Evolutionary conservation across 202 grass and related monocot species (phyloP), one percentile per base, ranked within the genome.

Genomic region (Panicum virgatum): DNA sequence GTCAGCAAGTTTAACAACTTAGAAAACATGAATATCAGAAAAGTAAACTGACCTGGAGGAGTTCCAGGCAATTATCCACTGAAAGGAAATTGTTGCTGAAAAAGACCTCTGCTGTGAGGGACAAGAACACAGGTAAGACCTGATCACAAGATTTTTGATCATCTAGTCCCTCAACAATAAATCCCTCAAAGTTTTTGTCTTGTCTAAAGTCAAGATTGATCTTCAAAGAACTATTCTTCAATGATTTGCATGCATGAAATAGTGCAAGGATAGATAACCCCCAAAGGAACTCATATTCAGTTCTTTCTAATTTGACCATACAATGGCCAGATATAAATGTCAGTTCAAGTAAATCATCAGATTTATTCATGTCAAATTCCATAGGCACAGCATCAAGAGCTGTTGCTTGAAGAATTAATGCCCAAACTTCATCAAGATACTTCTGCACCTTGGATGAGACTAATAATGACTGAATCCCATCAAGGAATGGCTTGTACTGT

Each of bases 401-500:
- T 47, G 78, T 79, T 86, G 96, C 92, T 82, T 95, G 88, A 77
- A 98, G 83, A 86, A 98, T 95, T 71, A 95, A 86, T 77, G 73
- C 64, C 96, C 96, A 98, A 73, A 84, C 81, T 80, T 93, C 92
- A 53, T 94, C 88, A 72, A 98, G 89, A 91, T 88, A 91, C 69
- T 91, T 89, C 53, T 93, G 83, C 65, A 93, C 92, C 91, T 95
- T 93, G 44, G 85, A 90, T n/a, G 87, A 98, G 83, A 98, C 92
- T 43, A 98, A 74, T 34, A 83, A 86, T 59, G 90, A 98, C 77
- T 98, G 90, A 82, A 98, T 93, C 15, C 92, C 96, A 81, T 98
- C 96, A 89, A 98, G 90, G 78, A 98, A 98, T 73, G 92, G 90
- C 47, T 91, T 95, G 87, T 98, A 87, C 95, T 98, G 88, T 79